A percentile compares a stretch with the other conserved stretches of the same genome.
These are phyloP conservation scores for Candolleomyces efflorescens DNA, from an alignment of 768 basidiomycete species.

Conservation along the genomic window DNA sequence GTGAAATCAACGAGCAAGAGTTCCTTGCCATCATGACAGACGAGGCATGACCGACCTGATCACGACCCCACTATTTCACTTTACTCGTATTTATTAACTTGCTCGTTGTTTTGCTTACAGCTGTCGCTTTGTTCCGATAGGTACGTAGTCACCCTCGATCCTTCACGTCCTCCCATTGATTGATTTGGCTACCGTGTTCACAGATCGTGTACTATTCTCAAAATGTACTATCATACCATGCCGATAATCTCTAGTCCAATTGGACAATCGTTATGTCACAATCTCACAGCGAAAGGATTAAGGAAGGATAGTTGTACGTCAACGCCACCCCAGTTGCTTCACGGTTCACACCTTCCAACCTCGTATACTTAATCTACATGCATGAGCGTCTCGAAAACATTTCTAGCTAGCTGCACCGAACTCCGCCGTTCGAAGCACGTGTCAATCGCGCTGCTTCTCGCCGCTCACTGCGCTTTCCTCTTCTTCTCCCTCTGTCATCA, in stretches of 20 bases:
- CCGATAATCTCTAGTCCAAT: background rate
- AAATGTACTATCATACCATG: slow-evolving; percentile 4
- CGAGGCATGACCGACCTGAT: slow-evolving; percentile 52
- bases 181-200: background rate
- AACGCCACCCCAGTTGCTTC: background rate
- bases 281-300: too few species aligned
- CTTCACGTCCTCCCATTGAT: background rate
- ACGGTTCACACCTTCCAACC: background rate
- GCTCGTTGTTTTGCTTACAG: background rate
- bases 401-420: too few species aligned
- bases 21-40: slow-evolving; percentile 98
- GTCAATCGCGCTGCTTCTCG: too few species aligned
- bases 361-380: too few species aligned
- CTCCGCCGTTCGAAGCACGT: too few species aligned
- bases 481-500: too few species aligned
- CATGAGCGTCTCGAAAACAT: too few species aligned
- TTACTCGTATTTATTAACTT: background rate
- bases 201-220: slow-evolving; percentile 1
- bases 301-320: too few species aligned
- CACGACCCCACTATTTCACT: background rate
- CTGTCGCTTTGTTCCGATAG: background rate
- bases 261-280: too few species aligned
- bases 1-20: slow-evolving; percentile 95
- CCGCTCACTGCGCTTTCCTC: too few species aligned
- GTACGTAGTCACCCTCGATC: background rate